Base-by-base conservation (phyloP, 139 green algal genomes). In the Tetradesmus obliquus region DNA sequence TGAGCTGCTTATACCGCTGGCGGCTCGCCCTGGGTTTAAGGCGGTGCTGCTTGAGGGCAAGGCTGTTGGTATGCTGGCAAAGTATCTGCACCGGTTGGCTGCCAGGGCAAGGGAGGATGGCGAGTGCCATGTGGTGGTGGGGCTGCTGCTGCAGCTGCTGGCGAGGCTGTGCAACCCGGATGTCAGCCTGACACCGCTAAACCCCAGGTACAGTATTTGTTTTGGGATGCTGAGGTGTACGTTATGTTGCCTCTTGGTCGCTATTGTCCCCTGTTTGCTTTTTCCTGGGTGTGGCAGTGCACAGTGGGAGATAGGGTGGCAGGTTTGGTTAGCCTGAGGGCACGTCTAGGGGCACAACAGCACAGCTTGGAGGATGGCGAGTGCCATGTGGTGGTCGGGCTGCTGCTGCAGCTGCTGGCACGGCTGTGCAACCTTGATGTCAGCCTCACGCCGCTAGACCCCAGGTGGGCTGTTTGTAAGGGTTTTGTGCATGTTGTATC, bases 1-100 rank as follows among this genome's bases (percentile, higher is more conserved):
- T 13, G 88, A 91, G 79, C 22, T 91, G 88, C 76, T 91, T n/a
- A n/a, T 91, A 13, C 88, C 76, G 55, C 57, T 91, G 55, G 76
- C 76, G 5, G n/a, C 24, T 1, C 53, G 45, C 3, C 88, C 88
- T 15, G 88, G 53, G 3, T 87, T 91, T 6, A 91, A 91, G 20
- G 55, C 88, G 20, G 88, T 55, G 24, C 45, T 91, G 79, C 19
- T 91, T 9, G 88, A 91, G 32, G 20, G 51, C 10, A 86, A 86
- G 54, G 88, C 81, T 54, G 79, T 87, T 22, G 76, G 76, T 1
- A 91, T 71, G 55, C 45, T 91, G 88, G 88, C 76, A 5, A 91
- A 86, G 88, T 86, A 86, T 54, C 79, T 91, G 76, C 79, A 91
- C 79, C 58, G 66, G 22, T n/a, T 91, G 20, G 76, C 55, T 17